Percentiles rank a stretch among this genome's conserved stretches.
phyloP scores from a whole-genome alignment of 768 basidiomycete species.

The Chalciporus piperatus region DNA sequence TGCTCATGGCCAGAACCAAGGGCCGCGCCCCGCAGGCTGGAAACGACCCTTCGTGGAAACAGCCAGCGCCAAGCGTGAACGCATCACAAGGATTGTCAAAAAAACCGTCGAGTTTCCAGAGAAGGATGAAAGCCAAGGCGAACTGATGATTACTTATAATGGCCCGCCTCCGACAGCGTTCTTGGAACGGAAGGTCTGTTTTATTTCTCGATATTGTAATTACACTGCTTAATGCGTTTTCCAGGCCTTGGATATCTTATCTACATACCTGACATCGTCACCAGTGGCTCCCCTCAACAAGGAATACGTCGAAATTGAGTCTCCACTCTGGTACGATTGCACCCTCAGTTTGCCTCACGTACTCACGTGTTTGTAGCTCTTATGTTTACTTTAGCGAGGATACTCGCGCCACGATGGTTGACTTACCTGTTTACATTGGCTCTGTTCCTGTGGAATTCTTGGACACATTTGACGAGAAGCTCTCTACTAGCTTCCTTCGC shows the following conservation, averaged over 20 bases:
- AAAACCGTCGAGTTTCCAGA: conserved; percentile 91
- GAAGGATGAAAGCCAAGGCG: conserved; percentile 93
- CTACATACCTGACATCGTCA: conserved; percentile 86
- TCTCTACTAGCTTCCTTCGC: conserved; percentile 65
- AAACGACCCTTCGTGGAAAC: conserved; percentile 94
- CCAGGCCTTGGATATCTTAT: conserved; percentile 81
- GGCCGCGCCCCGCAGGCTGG: conserved; percentile 76
- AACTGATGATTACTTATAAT: conserved; percentile 71
- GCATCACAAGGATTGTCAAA: conserved; percentile 50
- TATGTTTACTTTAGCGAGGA: conserved; percentile 85
- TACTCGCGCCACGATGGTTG: conserved; percentile 64
- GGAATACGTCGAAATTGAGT: conserved; percentile 88
- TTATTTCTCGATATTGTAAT: background rate
- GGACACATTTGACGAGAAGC: conserved; percentile 63
- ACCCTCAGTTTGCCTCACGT: background rate
- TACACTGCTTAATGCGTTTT: conserved; percentile 3
- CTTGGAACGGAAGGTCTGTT: conserved; percentile 63
- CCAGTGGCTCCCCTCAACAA: conserved; percentile 81
- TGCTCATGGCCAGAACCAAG: conserved; percentile 67
- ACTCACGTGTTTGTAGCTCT: conserved; percentile 46
- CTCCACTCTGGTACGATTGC: conserved; percentile 72
- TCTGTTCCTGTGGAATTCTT: conserved; percentile 83
- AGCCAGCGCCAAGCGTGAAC: conserved; percentile 57
- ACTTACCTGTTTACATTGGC: conserved; percentile 74
- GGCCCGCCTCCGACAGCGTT: conserved; percentile 75